Conservation (phyloP, 2,329 filamentous ascomycete species). For the Colletotrichum lupini region DNA sequence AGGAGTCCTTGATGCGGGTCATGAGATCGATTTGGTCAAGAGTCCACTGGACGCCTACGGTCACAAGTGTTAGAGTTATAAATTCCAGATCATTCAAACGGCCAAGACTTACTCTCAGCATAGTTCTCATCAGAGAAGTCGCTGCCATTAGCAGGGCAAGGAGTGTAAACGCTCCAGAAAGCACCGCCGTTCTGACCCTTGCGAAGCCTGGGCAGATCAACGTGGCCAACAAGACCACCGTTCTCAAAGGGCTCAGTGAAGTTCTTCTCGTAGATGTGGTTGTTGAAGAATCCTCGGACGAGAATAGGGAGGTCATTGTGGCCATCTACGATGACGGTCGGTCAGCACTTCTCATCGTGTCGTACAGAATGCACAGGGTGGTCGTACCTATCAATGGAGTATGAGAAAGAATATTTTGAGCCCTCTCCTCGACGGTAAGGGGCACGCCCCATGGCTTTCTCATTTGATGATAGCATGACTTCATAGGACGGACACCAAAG, state of each 20-base stretch:
- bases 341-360: background rate
- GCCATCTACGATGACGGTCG: slow-evolving; percentile 69
- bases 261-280: slow-evolving; percentile 79
- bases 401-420: slow-evolving; percentile 55
- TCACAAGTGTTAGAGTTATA: background rate
- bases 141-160: slow-evolving; percentile 77
- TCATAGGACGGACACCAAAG: slow-evolving; percentile 17
- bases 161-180: slow-evolving; percentile 92
- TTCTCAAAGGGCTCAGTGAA: slow-evolving; percentile 82
- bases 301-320: slow-evolving; percentile 89
- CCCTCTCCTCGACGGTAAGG: slow-evolving; percentile 54
- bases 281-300: slow-evolving; percentile 74
- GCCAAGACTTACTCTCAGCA: slow-evolving; percentile 63
- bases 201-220: slow-evolving; percentile 82
- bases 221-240: slow-evolving; percentile 75
- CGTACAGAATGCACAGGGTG: background rate
- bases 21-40: slow-evolving; percentile 82
- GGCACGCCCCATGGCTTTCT: slow-evolving; percentile 40
- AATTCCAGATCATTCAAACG: background rate
- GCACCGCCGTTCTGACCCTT: slow-evolving; percentile 81
- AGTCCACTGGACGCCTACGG: slow-evolving; percentile 71
- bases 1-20: slow-evolving; percentile 70
- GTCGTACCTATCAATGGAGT: slow-evolving; percentile 62
- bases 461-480: slow-evolving; percentile 30
- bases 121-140: slow-evolving; percentile 83